Percentiles rank a stretch among this genome's conserved stretches.
These are phyloP conservation scores for Acer yangbiense DNA, from an alignment of 345 rosid genomes.

Conservation along the genomic window DNA sequence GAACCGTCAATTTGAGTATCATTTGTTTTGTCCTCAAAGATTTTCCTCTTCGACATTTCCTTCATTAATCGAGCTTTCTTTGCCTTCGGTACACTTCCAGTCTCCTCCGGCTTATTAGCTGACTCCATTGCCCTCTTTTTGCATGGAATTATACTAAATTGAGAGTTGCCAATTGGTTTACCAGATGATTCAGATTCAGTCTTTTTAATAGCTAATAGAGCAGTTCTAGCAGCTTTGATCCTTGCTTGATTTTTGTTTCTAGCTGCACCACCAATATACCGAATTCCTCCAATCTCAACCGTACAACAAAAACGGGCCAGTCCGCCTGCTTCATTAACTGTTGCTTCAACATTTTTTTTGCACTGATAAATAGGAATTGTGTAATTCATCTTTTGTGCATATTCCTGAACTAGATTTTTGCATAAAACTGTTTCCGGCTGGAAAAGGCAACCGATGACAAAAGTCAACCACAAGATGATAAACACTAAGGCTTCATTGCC, in stretches of 20 bases:
- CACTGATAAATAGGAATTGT: conserved; percentile 76
- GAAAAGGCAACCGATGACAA: conserved; percentile 19
- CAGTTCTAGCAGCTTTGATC: conserved; percentile 92
- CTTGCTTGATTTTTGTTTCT: conserved; percentile 81
- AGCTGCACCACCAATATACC: conserved; percentile 76
- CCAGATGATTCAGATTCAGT: conserved; percentile 39
- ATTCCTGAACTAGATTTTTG: conserved; percentile 91
- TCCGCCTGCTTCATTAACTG: conserved; percentile 28
- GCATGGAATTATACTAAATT: conserved; percentile 72
- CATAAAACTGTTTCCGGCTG: conserved; percentile 89
- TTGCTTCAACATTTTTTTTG: conserved; percentile 42
- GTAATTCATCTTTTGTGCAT: conserved; percentile 92
- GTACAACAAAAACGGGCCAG: conserved; percentile 50
- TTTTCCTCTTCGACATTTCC: conserved; percentile 42
- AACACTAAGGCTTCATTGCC: not conserved
- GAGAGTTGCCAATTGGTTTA: conserved; percentile 34
- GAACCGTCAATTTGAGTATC: conserved; percentile 18
- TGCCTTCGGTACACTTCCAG: conserved; percentile 48
- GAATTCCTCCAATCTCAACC: conserved; percentile 83
- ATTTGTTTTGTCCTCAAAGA: conserved; percentile 6
- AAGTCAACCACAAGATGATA: conserved; percentile 9
- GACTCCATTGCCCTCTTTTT: conserved; percentile 60
- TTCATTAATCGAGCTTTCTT: conserved; percentile 61
- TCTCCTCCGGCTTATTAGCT: conserved; percentile 34
- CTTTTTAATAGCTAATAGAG: conserved; percentile 69